These are phyloP conservation scores for Pythium inflatum DNA, from an alignment of 352 stramenopile genomes.

Conservation along the genomic window DNA sequence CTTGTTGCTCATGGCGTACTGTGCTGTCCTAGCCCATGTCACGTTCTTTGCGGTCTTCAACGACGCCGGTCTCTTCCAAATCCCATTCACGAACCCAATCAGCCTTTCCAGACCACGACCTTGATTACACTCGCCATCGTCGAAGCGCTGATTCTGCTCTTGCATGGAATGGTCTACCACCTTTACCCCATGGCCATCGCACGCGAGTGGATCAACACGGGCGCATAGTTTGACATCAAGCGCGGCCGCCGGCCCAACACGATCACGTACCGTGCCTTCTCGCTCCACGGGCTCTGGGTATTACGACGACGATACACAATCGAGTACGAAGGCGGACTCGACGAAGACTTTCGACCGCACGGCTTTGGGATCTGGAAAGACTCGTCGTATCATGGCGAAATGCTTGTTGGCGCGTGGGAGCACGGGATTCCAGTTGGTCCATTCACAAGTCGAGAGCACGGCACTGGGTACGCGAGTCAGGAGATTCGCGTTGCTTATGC, in stretches of 20 bases:
- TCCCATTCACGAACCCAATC: conserved; percentile 1
- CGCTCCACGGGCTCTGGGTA: conserved; percentile 9
- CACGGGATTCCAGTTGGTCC: conserved; percentile 63
- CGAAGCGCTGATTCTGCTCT: conserved; percentile 38
- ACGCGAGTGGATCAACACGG: conserved; percentile 41
- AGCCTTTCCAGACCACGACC: neutral
- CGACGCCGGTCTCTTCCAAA: conserved; percentile 33
- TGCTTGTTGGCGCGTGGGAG: conserved; percentile 53
- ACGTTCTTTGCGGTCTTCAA: conserved; percentile 11
- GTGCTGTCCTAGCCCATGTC: conserved; percentile 8
- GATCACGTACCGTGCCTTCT: conserved; percentile 32
- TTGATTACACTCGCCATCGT: conserved; percentile 11
- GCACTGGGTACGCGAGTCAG: conserved; percentile 53
- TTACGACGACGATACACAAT: conserved; percentile 38
- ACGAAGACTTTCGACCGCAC: conserved; percentile 53
- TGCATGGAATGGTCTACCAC: conserved; percentile 46
- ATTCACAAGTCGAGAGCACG: conserved; percentile 60
- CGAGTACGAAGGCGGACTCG: conserved; percentile 53
- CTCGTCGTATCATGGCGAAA: conserved; percentile 63
- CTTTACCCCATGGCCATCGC: conserved; percentile 47
- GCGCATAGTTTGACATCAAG: conserved; percentile 41
- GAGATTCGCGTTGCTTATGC: conserved; percentile 52
- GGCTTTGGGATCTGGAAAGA: conserved; percentile 67
- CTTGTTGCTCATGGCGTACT: conserved; percentile 21
- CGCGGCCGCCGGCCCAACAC: conserved; percentile 39